These are phyloP conservation scores for Senna siamea DNA, from an alignment of 306 rosid species.

Conservation along the genomic window DNA sequence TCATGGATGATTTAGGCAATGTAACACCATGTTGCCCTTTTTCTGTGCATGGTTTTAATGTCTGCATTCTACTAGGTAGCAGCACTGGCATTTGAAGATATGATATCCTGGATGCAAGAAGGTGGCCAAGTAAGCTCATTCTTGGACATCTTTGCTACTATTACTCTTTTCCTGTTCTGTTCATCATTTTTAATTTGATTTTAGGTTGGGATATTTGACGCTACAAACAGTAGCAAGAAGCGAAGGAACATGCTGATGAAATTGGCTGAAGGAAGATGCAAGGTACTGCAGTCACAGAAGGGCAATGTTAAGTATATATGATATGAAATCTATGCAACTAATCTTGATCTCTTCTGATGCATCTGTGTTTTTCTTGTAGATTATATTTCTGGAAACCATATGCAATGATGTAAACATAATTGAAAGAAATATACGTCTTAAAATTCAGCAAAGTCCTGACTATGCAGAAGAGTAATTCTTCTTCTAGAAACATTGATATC, in stretches of 20 bases:
- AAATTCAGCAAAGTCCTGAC: conserved; percentile 98
- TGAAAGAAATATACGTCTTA: conserved; percentile 94
- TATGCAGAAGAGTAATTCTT: conserved; percentile 90
- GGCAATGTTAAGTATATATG: conserved; percentile 32
- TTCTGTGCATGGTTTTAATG: conserved; percentile 83
- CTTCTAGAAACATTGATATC: conserved; percentile 37
- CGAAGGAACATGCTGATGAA: conserved; percentile 93
- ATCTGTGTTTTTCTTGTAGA: conserved; percentile 54
- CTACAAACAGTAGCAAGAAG: conserved; percentile 86
- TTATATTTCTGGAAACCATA: conserved; percentile 94
- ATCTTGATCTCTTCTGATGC: conserved; percentile 34
- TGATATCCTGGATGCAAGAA: conserved; percentile 99
- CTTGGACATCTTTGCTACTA: conserved; percentile 31
- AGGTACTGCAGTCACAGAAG: conserved; percentile 58
- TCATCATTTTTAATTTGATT: conserved; percentile 33
- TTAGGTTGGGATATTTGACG: conserved; percentile 98
- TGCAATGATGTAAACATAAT: conserved; percentile 93
- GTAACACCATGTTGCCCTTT: conserved; percentile 66
- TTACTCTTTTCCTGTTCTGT: conserved; percentile 36
- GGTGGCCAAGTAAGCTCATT: conserved; percentile 91
- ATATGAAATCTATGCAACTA: conserved; percentile 25
- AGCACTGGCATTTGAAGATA: conserved; percentile 97
- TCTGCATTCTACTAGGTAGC: conserved; percentile 84
- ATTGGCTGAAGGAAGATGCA: conserved; percentile 98
- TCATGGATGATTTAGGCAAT: conserved; percentile 37